Percentiles rank a stretch among this genome's conserved stretches.
Evolutionary conservation across 495 filamentous ascomycete genomes (phyloP).

Genomic region (Lophiotrema nucula): DNA sequence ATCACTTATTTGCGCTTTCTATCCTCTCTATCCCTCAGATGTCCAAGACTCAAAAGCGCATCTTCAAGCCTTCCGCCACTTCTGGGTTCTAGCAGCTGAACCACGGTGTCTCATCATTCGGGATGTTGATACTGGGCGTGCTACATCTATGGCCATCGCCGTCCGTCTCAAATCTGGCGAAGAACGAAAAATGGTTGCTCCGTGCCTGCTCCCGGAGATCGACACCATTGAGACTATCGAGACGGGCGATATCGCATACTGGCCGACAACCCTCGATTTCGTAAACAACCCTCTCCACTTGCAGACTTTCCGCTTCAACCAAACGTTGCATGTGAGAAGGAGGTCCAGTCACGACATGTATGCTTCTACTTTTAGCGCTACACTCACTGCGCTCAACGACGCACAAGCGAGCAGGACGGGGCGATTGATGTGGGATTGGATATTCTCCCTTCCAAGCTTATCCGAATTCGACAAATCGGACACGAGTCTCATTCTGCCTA

Average conservation of each 20-base stretch:
- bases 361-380: slow-evolving; percentile 70
- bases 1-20: slow-evolving; percentile 85
- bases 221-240: slow-evolving; percentile 63
- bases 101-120: slow-evolving; percentile 81
- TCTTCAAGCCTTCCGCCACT: slow-evolving; percentile 93
- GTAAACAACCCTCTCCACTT: slow-evolving; percentile 59
- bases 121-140: slow-evolving; percentile 77
- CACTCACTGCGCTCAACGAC: slow-evolving; percentile 50
- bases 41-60: slow-evolving; percentile 93
- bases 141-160: slow-evolving; percentile 69
- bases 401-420: slow-evolving; percentile 26
- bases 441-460: slow-evolving; percentile 67
- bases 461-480: slow-evolving; percentile 71
- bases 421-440: slow-evolving; percentile 64
- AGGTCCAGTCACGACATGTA: slow-evolving; percentile 66
- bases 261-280: slow-evolving; percentile 83
- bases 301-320: slow-evolving; percentile 69
- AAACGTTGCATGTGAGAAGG: slow-evolving; percentile 79
- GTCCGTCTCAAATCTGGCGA: slow-evolving; percentile 54
- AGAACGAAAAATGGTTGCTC: slow-evolving; percentile 42
- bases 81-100: slow-evolving; percentile 94
- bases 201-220: slow-evolving; percentile 83
- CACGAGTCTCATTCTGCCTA: slow-evolving; percentile 68
- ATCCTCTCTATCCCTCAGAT: slow-evolving; percentile 83
- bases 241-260: slow-evolving; percentile 71